Conservation (phyloP, 768 basidiomycete species). For the Epithele typhae region DNA sequence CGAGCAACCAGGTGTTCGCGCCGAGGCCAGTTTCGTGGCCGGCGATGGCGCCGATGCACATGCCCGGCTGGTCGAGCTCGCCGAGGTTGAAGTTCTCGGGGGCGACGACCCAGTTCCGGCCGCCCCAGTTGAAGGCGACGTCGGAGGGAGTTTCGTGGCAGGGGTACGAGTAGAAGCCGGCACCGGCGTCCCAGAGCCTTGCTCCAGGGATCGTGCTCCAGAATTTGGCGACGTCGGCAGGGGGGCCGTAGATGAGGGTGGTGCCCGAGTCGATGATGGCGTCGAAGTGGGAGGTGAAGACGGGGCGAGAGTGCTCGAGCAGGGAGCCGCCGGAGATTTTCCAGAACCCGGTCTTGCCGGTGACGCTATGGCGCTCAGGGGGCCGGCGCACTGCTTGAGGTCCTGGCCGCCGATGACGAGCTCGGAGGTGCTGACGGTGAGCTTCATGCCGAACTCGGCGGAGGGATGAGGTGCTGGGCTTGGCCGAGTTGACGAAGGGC, state of each 20-base stretch:
- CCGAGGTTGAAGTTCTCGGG: slow-evolving; percentile 25
- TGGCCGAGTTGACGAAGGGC: slow-evolving; percentile 21
- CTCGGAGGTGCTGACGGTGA: slow-evolving; percentile 22
- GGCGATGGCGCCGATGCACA: slow-evolving; percentile 24
- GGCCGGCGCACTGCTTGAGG: slow-evolving; percentile 28
- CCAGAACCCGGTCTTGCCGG: slow-evolving; percentile 24
- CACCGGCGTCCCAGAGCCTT: slow-evolving; percentile 9
- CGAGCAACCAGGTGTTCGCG: slow-evolving; percentile 20
- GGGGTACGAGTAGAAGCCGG: slow-evolving; percentile 24
- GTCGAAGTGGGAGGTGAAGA: slow-evolving; percentile 5
- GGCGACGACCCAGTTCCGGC: slow-evolving; percentile 14
- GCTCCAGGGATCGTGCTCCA: slow-evolving; percentile 25
- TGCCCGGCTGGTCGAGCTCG: slow-evolving; percentile 4
- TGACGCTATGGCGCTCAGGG: slow-evolving; percentile 26
- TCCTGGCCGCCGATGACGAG: slow-evolving; percentile 37
- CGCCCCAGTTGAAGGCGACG: slow-evolving; percentile 20
- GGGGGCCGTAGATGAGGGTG: slow-evolving; percentile 27
- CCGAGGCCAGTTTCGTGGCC: slow-evolving; percentile 19
- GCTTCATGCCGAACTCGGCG: slow-evolving; percentile 26
- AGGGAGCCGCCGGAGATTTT: slow-evolving; percentile 19
- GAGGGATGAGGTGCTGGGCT: slow-evolving; percentile 14
- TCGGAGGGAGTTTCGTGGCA: slow-evolving; percentile 13
- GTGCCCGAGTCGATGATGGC: slow-evolving; percentile 29
- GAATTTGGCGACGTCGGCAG: slow-evolving; percentile 17
- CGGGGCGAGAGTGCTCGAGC: no score